Evolutionary conservation across 108 stramenopile genomes (phyloP).

Genomic region (Bacterosira constricta): DNA sequence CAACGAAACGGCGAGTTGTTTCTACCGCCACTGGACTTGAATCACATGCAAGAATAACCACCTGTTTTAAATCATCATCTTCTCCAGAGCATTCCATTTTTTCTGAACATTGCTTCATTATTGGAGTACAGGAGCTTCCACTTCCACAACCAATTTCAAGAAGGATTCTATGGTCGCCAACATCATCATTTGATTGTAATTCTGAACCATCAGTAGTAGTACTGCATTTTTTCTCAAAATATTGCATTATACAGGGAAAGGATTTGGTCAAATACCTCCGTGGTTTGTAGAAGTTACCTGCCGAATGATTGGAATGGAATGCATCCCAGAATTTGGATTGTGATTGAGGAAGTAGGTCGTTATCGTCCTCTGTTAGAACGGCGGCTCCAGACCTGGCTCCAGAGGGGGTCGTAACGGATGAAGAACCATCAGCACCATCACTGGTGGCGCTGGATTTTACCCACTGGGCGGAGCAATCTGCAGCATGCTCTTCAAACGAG

Average conservation of each 20-base stretch:
- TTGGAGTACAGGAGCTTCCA: constrained; percentile 45
- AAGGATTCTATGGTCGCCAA: constrained; percentile 1
- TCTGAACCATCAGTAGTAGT: no score
- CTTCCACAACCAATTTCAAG: constrained; percentile 50
- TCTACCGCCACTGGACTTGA: constrained; percentile 30
- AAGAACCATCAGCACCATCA: background rate
- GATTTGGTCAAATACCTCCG: constrained; percentile 34
- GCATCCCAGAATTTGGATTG: constrained; percentile 35
- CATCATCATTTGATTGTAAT: background rate
- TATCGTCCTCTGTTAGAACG: background rate
- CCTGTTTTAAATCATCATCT: background rate
- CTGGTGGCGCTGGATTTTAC: background rate
- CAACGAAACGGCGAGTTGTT: background rate
- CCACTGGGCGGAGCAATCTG: background rate
- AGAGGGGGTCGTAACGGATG: no score
- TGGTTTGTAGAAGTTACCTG: constrained; percentile 39
- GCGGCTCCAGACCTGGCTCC: no score
- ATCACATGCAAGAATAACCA: constrained; percentile 23
- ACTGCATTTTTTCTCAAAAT: no score
- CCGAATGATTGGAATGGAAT: constrained; percentile 26
- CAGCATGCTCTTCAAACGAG: constrained; percentile 23
- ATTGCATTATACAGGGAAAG: constrained; percentile 33
- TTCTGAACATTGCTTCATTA: constrained; percentile 17
- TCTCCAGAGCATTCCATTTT: background rate
- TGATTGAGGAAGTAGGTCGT: constrained; percentile 12